Conservation (phyloP, 352 stramenopile genomes). For the Plasmopara muralis region DNA sequence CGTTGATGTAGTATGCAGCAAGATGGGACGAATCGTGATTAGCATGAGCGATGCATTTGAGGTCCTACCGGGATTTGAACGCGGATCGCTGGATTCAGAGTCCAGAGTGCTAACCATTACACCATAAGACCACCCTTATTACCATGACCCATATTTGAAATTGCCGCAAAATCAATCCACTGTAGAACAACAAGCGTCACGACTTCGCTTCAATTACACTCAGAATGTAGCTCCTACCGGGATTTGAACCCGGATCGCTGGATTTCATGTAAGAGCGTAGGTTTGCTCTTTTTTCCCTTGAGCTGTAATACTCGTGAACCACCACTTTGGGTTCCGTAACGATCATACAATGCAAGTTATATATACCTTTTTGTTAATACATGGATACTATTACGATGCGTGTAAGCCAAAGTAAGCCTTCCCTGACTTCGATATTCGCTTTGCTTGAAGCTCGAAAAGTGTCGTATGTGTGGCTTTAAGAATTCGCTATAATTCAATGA, state of each 20-base stretch:
- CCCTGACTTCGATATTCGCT: no score
- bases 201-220: not conserved
- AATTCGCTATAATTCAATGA: no score
- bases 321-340: no score
- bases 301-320: no score
- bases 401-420: no score
- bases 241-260: not conserved
- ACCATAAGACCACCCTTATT: not conserved
- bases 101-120: not conserved
- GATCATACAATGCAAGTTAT: no score
- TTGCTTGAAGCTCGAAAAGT: no score
- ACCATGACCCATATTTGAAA: not conserved
- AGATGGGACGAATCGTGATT: not conserved
- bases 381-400: no score
- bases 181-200: not conserved
- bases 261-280: not conserved
- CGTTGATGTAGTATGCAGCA: not conserved
- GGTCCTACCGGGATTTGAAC: not conserved
- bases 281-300: no score
- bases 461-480: no score
- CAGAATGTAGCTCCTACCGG: not conserved
- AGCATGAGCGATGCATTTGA: not conserved
- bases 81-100: not conserved
- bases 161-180: not conserved
- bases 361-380: no score